These are phyloP conservation scores for Exutisphaerella laricina DNA, from an alignment of 2,329 filamentous ascomycete species.

Conservation along the genomic window DNA sequence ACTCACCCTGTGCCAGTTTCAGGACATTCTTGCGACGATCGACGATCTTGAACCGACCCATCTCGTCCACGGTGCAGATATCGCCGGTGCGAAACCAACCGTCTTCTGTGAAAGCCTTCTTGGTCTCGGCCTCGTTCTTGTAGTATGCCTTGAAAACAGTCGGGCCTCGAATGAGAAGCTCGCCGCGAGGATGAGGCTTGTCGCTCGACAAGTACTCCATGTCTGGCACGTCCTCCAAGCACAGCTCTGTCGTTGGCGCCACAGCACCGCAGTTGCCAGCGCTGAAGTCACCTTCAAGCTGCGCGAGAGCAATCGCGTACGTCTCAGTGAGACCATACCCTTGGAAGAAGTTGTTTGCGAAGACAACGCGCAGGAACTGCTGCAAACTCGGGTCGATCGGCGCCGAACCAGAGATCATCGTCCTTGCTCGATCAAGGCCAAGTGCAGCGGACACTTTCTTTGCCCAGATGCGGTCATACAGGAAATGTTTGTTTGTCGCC, in stretches of 20 bases:
- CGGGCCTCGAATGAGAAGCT: constrained; percentile 78
- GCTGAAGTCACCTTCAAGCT: constrained; percentile 64
- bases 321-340: constrained; percentile 94
- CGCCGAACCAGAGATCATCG: constrained; percentile 82
- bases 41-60: constrained; percentile 86
- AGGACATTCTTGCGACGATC: constrained; percentile 99
- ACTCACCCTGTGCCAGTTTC: constrained; percentile 95
- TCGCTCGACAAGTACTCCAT: constrained; percentile 89
- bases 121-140: constrained; percentile 82
- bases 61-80: constrained; percentile 75
- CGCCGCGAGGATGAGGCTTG: constrained; percentile 83
- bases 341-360: constrained; percentile 72
- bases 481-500: constrained; percentile 70
- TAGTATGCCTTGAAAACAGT: constrained; percentile 80
- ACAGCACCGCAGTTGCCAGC: constrained; percentile 77
- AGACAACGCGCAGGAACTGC: constrained; percentile 78
- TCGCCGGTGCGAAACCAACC: constrained; percentile 98
- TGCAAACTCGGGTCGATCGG: constrained; percentile 86
- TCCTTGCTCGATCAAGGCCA: constrained; percentile 66
- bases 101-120: constrained; percentile 72
- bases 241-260: constrained; percentile 63
- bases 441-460: constrained; percentile 79
- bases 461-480: constrained; percentile 85
- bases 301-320: constrained; percentile 70
- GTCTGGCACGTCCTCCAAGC: constrained; percentile 80